These are phyloP conservation scores for Daedaleopsis sinensis DNA, from an alignment of 768 basidiomycete genomes.

Conservation along the genomic window DNA sequence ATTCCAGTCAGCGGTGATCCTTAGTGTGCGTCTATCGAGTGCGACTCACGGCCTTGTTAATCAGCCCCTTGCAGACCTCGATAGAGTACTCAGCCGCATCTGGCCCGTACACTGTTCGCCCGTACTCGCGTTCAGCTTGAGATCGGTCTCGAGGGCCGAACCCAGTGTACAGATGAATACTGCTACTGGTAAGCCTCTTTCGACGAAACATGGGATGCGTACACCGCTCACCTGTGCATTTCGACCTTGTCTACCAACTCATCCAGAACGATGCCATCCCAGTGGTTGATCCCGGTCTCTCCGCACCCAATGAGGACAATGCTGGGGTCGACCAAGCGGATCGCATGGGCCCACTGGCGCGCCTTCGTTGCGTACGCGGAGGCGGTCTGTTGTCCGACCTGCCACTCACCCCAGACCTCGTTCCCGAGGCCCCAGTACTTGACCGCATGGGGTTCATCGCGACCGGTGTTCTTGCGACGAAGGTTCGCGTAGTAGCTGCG, in stretches of 20 bases:
- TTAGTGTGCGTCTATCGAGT: not conserved
- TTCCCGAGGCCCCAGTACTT: conserved; percentile 48
- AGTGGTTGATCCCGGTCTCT: conserved; percentile 35
- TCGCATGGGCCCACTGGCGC: conserved; percentile 63
- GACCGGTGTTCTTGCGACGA: conserved; percentile 54
- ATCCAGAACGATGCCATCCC: conserved; percentile 40
- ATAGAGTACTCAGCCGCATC: conserved; percentile 29
- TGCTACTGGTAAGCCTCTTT: not conserved
- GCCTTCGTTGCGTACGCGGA: conserved; percentile 58
- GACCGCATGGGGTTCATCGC: conserved; percentile 54
- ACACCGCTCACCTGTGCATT: conserved; percentile 21
- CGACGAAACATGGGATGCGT: not conserved
- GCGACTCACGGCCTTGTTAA: conserved; percentile 27
- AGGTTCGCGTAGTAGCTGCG: conserved; percentile 53
- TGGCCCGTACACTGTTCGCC: conserved; percentile 26
- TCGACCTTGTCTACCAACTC: conserved; percentile 28
- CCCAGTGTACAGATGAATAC: conserved; percentile 29
- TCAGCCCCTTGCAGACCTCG: conserved; percentile 26
- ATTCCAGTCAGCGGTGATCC: not conserved
- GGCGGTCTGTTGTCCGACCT: conserved; percentile 59
- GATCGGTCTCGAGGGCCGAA: conserved; percentile 28
- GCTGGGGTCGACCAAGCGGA: conserved; percentile 56
- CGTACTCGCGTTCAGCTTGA: conserved; percentile 25
- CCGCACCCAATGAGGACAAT: conserved; percentile 62
- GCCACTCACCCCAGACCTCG: conserved; percentile 61